phyloP scores from a whole-genome alignment of 371 early-diverging fungal species.

The Mycotypha africana region DNA sequence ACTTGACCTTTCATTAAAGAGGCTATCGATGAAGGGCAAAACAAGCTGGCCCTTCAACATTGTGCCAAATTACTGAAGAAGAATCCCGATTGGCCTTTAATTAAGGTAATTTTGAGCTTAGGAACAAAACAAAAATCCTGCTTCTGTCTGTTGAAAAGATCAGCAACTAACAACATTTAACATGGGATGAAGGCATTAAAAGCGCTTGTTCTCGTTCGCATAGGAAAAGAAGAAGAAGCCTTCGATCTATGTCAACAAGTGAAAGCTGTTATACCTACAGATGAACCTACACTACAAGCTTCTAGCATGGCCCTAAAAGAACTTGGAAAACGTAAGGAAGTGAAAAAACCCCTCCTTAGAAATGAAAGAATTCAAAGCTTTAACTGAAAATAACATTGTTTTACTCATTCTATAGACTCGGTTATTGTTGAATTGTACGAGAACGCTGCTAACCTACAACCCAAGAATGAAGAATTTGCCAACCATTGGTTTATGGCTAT shows the following conservation, averaged over 20 bases:
- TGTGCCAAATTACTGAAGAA: conserved; percentile 72
- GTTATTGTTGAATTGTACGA: conserved; percentile 73
- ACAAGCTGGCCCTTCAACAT: conserved; percentile 62
- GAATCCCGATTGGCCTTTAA: conserved; percentile 56
- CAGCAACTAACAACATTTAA: not conserved
- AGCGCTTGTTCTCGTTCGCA: conserved; percentile 67
- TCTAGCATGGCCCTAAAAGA: conserved; percentile 64
- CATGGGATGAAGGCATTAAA: conserved; percentile 73
- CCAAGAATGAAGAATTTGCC: conserved; percentile 70
- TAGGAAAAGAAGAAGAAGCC: conserved; percentile 67
- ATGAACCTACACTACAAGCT: conserved; percentile 72
- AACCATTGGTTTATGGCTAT: conserved; percentile 85
- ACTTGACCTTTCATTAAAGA: conserved; percentile 39
- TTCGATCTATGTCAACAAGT: conserved; percentile 67
- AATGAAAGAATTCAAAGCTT: not conserved
- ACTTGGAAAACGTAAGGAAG: conserved; percentile 50
- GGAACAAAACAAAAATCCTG: no score
- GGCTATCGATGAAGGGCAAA: conserved; percentile 69
- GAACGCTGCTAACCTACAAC: conserved; percentile 55
- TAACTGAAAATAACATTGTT: not conserved
- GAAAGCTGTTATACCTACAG: conserved; percentile 60
- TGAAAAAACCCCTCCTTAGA: not conserved
- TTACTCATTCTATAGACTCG: conserved; percentile 31
- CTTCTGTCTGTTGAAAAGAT: no score
- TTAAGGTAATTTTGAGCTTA: no score